Evolutionary conservation across 2,329 filamentous ascomycete species (phyloP), one percentile per base, ranked within the genome.

Genomic region (Sclerotinia trifoliorum): DNA sequence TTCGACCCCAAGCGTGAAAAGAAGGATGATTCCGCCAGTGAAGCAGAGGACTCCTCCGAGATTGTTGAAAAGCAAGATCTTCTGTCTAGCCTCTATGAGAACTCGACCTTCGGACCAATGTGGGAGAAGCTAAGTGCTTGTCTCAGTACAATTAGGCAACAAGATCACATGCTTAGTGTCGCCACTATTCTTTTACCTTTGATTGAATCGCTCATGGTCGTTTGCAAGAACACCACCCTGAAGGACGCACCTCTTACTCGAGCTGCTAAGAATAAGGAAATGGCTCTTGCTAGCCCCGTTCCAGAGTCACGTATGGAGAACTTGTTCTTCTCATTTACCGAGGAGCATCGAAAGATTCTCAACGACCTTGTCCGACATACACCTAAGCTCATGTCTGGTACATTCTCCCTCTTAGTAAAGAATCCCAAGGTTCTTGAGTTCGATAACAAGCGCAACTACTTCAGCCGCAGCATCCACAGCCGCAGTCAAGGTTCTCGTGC

Each of bases 391-490:
- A 99, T 99, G 96, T 97, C 94, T 69, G 95, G 95, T 65, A 97
- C 94, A 3, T 97, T 99, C 80, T 94, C 94, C 15, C 85, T 99
- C 21, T 82, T 99, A 60, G 95, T 98, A 71, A 97, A 97, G 83
- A 99, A 99, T 77, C 96, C 95, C 35, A 99, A 98, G 84, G 96
- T 99, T 4, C 84, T 99, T 17, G 95, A 99, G 77, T 99, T 99
- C 76, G 95, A 99, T 81, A 99, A 99, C 83, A 99, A 99, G 83
- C 93, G 95, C 75, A 98, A 96, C 81, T 99, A 96, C 84, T 99
- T 99, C 84, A 97, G 89, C 78, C 91, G 95, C 70, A 94, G 93
- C 76, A 89, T 99, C 15, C 95, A 99, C 79, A 87, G 86, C 57
- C 87, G 91, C 63, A 85, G 85, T 65, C 86, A 86, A 66, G 89